Evolutionary conservation across 176 grass and related monocot genomes (phyloP), one percentile per base, ranked within the genome.

Genomic region (Cenchrus americanus): DNA sequence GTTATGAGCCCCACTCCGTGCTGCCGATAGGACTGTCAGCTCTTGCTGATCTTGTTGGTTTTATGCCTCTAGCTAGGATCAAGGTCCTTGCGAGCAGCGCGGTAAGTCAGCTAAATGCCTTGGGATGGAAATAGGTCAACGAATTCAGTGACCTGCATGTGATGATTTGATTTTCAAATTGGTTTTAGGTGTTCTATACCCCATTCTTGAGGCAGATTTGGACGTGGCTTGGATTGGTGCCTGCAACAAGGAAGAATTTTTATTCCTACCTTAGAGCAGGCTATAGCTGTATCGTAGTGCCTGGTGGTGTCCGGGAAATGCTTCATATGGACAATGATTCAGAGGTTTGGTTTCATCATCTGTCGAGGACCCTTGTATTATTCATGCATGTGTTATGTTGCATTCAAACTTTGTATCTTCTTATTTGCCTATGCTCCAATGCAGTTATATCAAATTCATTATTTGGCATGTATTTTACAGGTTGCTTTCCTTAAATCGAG

Each of bases 71-170:
- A 10, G 78, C 78, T 18, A 98, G 87, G 55, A 68, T 87, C 79
- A 89, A 94, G 85, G 85, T 92, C 76, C 90, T 98, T 11, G 95
- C 92, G 0, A 98, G 95, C 89, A 98, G 92, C n/a, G 95, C 95
- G 50, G 95, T 97, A 81, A 88, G 92, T 9, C 69, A 82, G 27
- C 52, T 44, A 72, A 64, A 77, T 70, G 19, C 23, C 32, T 46
- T 76, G 60, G 21, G n/a, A 43, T 17, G 2, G 3, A 30, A 17
- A 7, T 27, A 2, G 57, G 30, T 51, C 2, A 58, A 14, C 14
- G 10, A 40, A 14, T 69, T 44, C 17, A 5, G 53, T 22, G 19
- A 15, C 2, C n/a, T 54, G 26, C 65, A 44, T 10, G 77, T 85
- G 49, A 24, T 6, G 60, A 6, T 30, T 27, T 34, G 32, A 37